Conservation (phyloP, 2,329 filamentous ascomycete genomes). For the Colletotrichum sp. region DNA sequence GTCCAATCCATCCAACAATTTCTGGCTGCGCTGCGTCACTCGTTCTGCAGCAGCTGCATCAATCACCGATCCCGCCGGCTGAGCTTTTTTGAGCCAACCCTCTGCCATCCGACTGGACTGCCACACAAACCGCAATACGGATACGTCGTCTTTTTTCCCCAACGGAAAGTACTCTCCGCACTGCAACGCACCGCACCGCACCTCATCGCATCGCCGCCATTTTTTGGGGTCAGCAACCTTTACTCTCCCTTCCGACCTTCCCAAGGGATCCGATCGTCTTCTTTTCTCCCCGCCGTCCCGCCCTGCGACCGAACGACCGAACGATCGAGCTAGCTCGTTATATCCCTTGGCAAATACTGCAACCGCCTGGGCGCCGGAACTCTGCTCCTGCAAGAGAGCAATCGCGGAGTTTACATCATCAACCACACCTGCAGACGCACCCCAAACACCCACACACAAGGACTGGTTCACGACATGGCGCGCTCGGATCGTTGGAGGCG, state of each 20-base stretch:
- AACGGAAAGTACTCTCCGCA: conserved; percentile 9
- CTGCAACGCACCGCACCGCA: background rate
- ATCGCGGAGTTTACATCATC: conserved; percentile 8
- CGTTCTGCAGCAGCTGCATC: conserved; percentile 12
- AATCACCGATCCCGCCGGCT: conserved; percentile 3
- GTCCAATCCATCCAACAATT: background rate
- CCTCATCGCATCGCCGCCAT: background rate
- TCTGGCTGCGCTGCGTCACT: conserved; percentile 10
- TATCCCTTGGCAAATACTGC: background rate
- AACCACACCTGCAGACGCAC: background rate
- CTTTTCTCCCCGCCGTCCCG: background rate
- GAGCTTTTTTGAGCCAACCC: background rate
- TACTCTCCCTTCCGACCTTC: background rate
- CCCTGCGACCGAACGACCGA: background rate
- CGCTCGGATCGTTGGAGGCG: conserved; percentile 20
- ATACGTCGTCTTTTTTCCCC: background rate
- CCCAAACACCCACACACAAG: background rate
- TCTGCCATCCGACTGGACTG: background rate
- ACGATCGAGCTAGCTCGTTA: background rate
- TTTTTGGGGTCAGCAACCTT: background rate
- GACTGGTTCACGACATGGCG: conserved; percentile 15
- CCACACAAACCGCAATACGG: background rate
- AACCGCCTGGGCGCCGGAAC: conserved; percentile 17
- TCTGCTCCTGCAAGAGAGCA: background rate
- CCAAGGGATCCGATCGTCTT: conserved; percentile 7